Base-by-base conservation (phyloP, 139 green algal species). In the Gonium pectorale region DNA sequence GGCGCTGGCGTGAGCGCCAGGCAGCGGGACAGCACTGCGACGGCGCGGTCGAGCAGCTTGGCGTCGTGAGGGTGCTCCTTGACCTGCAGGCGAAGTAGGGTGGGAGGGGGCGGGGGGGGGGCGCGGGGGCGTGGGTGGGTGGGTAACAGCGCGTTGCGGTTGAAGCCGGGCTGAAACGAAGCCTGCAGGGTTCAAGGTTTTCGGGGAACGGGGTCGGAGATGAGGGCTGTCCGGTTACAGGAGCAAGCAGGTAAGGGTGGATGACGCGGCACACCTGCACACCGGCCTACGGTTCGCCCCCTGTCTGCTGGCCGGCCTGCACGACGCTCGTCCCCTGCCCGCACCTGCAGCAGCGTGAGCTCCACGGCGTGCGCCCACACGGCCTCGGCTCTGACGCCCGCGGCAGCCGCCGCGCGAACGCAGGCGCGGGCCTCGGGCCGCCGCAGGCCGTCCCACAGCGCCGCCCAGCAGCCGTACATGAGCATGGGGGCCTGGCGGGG, bases 381-480 rank as follows among this genome's bases (percentile, higher is more conserved):
- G 31, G 31, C 77, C 15, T 73, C 77, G 43, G 13, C 11, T 26
- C 43, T 0, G 33, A 74, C 43, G 27, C 77, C 77, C 33, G 73
- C 33, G 43, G 15, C 0, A 7, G 31, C 43, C 17, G 77, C 77
- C 62, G 52, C n/a, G 19, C 77, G 77, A 22, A 27, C 66, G 41
- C 77, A 83, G 19, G 43, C 41, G 33, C 77, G 77, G 31, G 77
- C 77, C 60, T 83, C 77, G 22, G 60, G 9, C n/a, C 62, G n/a
- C 41, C 77, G 77, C 44, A 83, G 62, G 5, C 43, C 77, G 33
- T 83, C 77, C 77, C 77, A 83, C 62, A 83, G 43, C 52, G 77
- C 59, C 24, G 77, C 77, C 77, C 77, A 83, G 43, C 62, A 24
- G 40, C 62, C 77, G 77, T 83, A 83, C 77, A 83, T 73, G 21